phyloP scores from a whole-genome alignment of 805 yeast species.

The Myxozyma nipponensis region DNA sequence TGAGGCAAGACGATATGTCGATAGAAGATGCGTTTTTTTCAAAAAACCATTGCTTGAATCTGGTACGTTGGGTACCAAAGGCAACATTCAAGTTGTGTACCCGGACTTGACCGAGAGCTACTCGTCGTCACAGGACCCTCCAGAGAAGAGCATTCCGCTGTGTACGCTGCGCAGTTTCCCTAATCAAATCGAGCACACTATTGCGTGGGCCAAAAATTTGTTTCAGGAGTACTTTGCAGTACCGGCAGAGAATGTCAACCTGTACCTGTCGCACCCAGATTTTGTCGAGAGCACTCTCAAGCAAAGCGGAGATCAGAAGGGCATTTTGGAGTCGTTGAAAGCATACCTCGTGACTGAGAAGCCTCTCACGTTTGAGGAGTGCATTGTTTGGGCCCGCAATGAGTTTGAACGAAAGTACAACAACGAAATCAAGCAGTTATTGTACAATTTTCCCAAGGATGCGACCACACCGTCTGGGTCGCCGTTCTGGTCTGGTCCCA shows the following conservation, averaged over 20 bases:
- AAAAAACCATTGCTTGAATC: slow-evolving; percentile 88
- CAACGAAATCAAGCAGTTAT: slow-evolving; percentile 82
- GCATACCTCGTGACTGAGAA: slow-evolving; percentile 69
- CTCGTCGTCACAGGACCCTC: slow-evolving; percentile 96
- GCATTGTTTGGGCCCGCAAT: slow-evolving; percentile 89
- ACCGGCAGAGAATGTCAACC: slow-evolving; percentile 88
- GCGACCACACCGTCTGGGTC: slow-evolving; percentile 79
- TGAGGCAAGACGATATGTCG: slow-evolving; percentile 97
- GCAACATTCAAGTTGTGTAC: slow-evolving; percentile 93
- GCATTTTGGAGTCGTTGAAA: slow-evolving; percentile 70
- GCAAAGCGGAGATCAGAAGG: slow-evolving; percentile 88
- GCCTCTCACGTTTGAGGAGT: slow-evolving; percentile 88
- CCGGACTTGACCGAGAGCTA: slow-evolving; percentile 94
- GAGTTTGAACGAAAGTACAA: slow-evolving; percentile 83
- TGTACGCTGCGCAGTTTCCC: slow-evolving; percentile 98
- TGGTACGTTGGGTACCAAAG: slow-evolving; percentile 97
- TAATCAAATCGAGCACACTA: slow-evolving; percentile 95
- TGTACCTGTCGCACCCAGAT: slow-evolving; percentile 85
- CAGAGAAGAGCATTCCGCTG: slow-evolving; percentile 94
- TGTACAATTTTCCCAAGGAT: slow-evolving; percentile 92
- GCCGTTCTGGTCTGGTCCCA: slow-evolving; percentile 97
- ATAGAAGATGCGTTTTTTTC: slow-evolving; percentile 92
- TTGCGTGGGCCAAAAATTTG: slow-evolving; percentile 96
- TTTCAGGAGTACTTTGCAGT: slow-evolving; percentile 90
- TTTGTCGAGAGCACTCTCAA: slow-evolving; percentile 88